Evolutionary conservation across 371 early-diverging fungal genomes (phyloP).

Genomic region (Scutellospora calospora): DNA sequence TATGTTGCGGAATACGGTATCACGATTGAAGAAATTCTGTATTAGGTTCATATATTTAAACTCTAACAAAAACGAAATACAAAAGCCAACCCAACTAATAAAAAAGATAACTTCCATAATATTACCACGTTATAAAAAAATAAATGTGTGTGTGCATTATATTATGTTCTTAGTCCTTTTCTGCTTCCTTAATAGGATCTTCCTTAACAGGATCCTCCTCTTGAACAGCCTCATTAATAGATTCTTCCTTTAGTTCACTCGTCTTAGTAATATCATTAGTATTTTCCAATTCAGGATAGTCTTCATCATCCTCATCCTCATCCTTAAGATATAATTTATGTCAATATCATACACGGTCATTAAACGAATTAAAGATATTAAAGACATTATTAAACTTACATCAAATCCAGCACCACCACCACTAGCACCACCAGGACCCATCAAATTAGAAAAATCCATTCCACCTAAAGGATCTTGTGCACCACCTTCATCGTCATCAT

Average conservation of each 20-base stretch:
- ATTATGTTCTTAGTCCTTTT: not conserved
- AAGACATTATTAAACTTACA: not conserved
- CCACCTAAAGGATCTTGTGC: slow-evolving; percentile 58
- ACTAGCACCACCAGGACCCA: slow-evolving; percentile 55
- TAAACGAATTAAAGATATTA: not conserved
- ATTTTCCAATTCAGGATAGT: slow-evolving; percentile 21
- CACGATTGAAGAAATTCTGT: too few species aligned
- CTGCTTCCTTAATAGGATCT: not conserved
- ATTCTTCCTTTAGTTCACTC: not conserved
- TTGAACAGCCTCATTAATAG: not conserved
- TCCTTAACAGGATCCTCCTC: not conserved
- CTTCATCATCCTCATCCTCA: slow-evolving; percentile 29
- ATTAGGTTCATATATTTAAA: too few species aligned
- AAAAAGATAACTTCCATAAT: too few species aligned
- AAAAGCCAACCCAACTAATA: too few species aligned
- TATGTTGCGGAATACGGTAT: too few species aligned
- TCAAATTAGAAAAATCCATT: slow-evolving; percentile 64
- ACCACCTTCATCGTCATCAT: slow-evolving; percentile 81
- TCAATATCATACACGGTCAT: not conserved
- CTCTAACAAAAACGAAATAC: too few species aligned
- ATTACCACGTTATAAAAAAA: too few species aligned
- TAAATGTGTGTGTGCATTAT: too few species aligned
- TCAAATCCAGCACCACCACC: slow-evolving; percentile 49
- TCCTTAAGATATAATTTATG: not conserved
- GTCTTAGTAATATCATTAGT: not conserved